phyloP scores from a whole-genome alignment of 78 protist genomes.

The Dictyostelium purpureum region DNA sequence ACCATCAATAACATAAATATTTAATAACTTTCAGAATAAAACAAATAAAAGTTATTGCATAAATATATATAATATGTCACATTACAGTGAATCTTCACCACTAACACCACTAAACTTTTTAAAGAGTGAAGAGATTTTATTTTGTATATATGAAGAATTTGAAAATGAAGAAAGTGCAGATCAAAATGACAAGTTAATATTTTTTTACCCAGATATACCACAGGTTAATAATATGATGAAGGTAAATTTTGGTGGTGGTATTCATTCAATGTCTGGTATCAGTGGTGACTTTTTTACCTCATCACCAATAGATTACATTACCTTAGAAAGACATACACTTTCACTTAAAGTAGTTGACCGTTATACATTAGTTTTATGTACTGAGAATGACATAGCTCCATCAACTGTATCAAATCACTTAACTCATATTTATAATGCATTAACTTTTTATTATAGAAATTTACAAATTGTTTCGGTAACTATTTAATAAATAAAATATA shows the following conservation, averaged over 20 bases:
- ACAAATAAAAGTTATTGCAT: too few relatives aligned
- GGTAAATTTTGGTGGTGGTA: constrained; percentile 56
- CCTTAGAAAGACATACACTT: constrained; percentile 10
- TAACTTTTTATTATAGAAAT: constrained; percentile 17
- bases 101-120: constrained; percentile 3
- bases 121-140: constrained; percentile 2
- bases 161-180: constrained; percentile 29
- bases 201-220: constrained; percentile 43
- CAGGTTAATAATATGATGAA: constrained; percentile 2
- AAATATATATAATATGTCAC: neutral
- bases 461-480: neutral
- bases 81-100: neutral
- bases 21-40: too few relatives aligned
- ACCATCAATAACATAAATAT: too few relatives aligned
- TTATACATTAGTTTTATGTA: constrained; percentile 28
- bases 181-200: constrained; percentile 22
- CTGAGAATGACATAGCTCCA: constrained; percentile 31
- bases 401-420: constrained; percentile 25
- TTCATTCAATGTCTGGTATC: neutral
- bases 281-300: constrained; percentile 19
- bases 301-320: constrained; percentile 3
- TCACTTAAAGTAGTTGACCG: constrained; percentile 24
- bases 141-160: constrained; percentile 47
- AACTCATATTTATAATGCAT: constrained; percentile 23
- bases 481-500: neutral